Conservation (phyloP, 306 rosid species). For the Cucurbita moschata region DNA sequence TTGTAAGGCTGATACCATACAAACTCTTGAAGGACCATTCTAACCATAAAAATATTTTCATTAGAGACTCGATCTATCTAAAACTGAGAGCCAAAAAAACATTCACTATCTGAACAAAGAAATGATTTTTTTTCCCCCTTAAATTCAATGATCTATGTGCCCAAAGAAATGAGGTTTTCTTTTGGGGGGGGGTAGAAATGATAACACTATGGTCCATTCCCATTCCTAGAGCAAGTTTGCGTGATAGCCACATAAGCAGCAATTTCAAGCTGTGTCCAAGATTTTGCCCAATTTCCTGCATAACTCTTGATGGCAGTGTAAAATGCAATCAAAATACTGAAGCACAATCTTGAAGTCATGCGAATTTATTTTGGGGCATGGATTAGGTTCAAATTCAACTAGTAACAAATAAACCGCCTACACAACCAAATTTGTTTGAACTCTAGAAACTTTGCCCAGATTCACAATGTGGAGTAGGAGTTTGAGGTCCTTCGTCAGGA, state of each 20-base stretch:
- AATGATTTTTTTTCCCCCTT: neutral
- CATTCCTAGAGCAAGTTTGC: neutral
- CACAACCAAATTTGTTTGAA: neutral
- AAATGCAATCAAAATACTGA: neutral
- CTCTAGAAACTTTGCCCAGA: neutral
- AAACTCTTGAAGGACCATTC: neutral
- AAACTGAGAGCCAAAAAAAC: neutral
- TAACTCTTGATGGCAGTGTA: neutral
- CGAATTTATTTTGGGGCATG: neutral
- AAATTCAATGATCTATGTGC: no score
- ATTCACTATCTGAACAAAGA: neutral
- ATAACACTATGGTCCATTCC: neutral
- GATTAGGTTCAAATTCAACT: neutral
- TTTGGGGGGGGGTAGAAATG: neutral
- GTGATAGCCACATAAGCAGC: neutral
- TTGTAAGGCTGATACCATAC: neutral
- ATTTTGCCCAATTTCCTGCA: neutral
- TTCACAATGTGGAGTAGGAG: neutral
- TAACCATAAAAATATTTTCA: neutral
- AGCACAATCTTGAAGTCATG: neutral
- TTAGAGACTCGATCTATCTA: neutral
- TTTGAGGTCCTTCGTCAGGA: neutral
- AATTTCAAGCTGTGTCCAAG: neutral
- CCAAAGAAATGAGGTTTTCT: no score
- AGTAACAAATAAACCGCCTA: neutral